Evolutionary conservation across 176 grass and related monocot genomes (phyloP).

Genomic region (Zizania latifolia): DNA sequence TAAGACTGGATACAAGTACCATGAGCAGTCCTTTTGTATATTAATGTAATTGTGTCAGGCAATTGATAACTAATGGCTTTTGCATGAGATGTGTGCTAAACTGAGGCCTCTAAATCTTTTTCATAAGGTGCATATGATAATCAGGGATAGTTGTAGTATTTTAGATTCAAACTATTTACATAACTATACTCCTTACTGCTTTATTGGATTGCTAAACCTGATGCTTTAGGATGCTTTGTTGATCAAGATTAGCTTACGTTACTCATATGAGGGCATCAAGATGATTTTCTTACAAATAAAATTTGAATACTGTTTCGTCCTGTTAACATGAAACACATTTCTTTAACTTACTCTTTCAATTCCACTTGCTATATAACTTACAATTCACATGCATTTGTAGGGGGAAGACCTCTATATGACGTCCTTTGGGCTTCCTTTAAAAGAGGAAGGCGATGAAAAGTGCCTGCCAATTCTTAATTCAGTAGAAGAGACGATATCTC

Average conservation of each 20-base stretch:
- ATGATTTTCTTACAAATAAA: background rate
- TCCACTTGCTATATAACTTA: conserved; percentile 15
- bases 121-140: background rate
- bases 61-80: background rate
- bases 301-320: conserved; percentile 10
- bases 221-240: background rate
- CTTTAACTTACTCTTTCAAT: background rate
- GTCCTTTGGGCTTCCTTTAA: conserved; percentile 91
- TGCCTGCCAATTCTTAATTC: conserved; percentile 84
- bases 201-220: background rate
- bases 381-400: conserved; percentile 44
- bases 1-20: background rate
- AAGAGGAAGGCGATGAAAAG: conserved; percentile 76
- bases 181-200: background rate
- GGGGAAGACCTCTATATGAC: conserved; percentile 87
- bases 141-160: background rate
- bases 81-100: background rate
- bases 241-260: background rate
- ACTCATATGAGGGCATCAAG: background rate
- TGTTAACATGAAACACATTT: background rate
- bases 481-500: conserved; percentile 88
- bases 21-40: background rate
- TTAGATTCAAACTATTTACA: background rate
- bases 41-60: background rate
- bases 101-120: background rate